Conservation (phyloP, 169 alveolate species). For the Eimeria tenella region DNA sequence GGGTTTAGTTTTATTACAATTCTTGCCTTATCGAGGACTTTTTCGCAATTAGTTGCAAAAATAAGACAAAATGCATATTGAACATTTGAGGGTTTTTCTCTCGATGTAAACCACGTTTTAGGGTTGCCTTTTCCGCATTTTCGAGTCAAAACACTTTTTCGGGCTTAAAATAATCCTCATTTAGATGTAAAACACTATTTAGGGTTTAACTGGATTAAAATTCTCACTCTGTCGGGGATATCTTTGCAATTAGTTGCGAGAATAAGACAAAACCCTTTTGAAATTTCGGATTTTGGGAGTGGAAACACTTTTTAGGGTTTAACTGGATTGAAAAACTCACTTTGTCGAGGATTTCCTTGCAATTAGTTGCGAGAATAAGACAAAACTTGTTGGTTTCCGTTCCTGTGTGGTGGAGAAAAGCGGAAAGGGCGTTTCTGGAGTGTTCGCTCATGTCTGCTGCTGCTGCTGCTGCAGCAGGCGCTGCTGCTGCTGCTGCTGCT, state of each 20-base stretch:
- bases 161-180: conserved; percentile 95
- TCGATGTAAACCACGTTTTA: too few species aligned
- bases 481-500: conserved; percentile 65
- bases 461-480: not conserved
- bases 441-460: conserved; percentile 92
- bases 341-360: conserved; percentile 95
- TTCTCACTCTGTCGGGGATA: not conserved
- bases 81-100: too few species aligned
- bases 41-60: conserved; percentile 97
- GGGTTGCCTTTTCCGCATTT: too few species aligned
- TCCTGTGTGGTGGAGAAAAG: conserved; percentile 98
- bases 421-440: conserved; percentile 93
- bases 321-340: conserved; percentile 2
- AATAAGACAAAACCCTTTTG: conserved; percentile 93
- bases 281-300: not conserved
- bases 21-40: conserved; percentile 92
- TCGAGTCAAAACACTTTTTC: too few species aligned
- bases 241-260: conserved; percentile 95
- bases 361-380: conserved; percentile 96
- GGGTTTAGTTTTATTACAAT: not conserved
- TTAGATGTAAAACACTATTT: conserved; percentile 94
- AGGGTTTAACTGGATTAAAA: not conserved
- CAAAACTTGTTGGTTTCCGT: conserved; percentile 95
- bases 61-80: conserved; percentile 94
- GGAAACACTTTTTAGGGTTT: not conserved